A percentile compares a stretch with the other conserved stretches of the same genome.
phyloP scores from a whole-genome alignment of 768 basidiomycete genomes.

The Leccinum uliginosum region DNA sequence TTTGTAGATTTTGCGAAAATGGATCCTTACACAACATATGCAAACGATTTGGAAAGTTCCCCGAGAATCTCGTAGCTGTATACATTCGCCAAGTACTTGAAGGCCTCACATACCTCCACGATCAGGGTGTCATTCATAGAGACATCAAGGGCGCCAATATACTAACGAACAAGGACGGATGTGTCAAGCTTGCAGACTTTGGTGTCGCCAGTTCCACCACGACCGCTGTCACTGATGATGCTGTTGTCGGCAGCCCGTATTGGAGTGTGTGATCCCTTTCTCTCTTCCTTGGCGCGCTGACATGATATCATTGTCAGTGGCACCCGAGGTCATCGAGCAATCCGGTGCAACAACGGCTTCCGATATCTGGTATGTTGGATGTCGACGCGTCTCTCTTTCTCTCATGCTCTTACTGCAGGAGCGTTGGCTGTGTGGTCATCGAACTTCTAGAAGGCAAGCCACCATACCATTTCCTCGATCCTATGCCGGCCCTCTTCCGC shows the following conservation, averaged over 20 bases:
- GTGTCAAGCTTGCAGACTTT: conserved; percentile 98
- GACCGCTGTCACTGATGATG: conserved; percentile 74
- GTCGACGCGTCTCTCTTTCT: not conserved
- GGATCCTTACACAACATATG: conserved; percentile 93
- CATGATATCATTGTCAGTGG: conserved; percentile 53
- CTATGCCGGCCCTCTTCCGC: conserved; percentile 97
- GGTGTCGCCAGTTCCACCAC: conserved; percentile 86
- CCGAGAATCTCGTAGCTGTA: conserved; percentile 92
- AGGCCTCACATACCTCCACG: conserved; percentile 94
- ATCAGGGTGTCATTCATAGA: conserved; percentile 98
- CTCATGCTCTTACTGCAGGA: conserved; percentile 37
- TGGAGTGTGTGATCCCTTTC: conserved; percentile 68
- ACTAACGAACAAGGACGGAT: conserved; percentile 96
- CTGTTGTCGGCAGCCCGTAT: conserved; percentile 96
- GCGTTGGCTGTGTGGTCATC: conserved; percentile 96
- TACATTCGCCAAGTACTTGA: conserved; percentile 96
- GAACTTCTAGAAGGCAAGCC: conserved; percentile 88
- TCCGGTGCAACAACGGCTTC: conserved; percentile 95
- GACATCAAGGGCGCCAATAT: conserved; percentile 99
- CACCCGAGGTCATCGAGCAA: conserved; percentile 98
- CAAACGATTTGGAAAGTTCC: conserved; percentile 98
- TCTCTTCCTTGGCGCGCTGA: conserved; percentile 4
- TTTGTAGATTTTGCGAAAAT: conserved; percentile 88
- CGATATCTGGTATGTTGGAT: conserved; percentile 77
- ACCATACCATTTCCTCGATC: conserved; percentile 92